These are phyloP conservation scores for Mucor plumbeus DNA, from an alignment of 371 early-diverging fungal species.

Conservation along the genomic window DNA sequence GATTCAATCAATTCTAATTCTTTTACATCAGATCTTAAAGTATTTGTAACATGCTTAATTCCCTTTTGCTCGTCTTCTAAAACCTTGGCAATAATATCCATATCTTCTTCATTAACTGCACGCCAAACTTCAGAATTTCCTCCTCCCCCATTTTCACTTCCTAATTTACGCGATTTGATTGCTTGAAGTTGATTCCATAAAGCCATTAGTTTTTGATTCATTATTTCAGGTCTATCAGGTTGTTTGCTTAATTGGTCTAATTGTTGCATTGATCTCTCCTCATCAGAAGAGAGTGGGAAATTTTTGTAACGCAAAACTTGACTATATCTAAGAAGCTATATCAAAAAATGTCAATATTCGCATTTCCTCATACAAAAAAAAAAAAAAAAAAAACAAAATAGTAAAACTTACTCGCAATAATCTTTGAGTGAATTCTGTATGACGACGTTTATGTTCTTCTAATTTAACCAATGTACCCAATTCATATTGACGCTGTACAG, in stretches of 20 bases:
- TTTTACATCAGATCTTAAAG: conserved; percentile 21
- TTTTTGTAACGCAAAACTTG: conserved; percentile 37
- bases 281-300: conserved; percentile 29
- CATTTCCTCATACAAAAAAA: not conserved
- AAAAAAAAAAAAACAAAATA: too few species aligned
- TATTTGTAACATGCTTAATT: conserved; percentile 21
- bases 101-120: conserved; percentile 29
- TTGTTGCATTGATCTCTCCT: conserved; percentile 21
- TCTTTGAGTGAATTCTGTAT: conserved; percentile 33
- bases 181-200: conserved; percentile 29
- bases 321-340: conserved; percentile 34
- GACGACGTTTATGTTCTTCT: conserved; percentile 50
- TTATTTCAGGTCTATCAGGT: conserved; percentile 18
- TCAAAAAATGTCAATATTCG: not conserved
- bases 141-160: not conserved
- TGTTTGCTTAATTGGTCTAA: conserved; percentile 15
- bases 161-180: conserved; percentile 18
- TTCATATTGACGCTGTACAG: conserved; percentile 36
- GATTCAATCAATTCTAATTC: conserved; percentile 28
- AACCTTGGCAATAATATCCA: conserved; percentile 23
- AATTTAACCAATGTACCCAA: conserved; percentile 39
- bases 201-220: conserved; percentile 20
- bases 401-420: conserved; percentile 30
- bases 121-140: conserved; percentile 27
- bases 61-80: conserved; percentile 31